Conservation (phyloP, 202 grass and related monocot species). For the Tripidium arundinaceum region DNA sequence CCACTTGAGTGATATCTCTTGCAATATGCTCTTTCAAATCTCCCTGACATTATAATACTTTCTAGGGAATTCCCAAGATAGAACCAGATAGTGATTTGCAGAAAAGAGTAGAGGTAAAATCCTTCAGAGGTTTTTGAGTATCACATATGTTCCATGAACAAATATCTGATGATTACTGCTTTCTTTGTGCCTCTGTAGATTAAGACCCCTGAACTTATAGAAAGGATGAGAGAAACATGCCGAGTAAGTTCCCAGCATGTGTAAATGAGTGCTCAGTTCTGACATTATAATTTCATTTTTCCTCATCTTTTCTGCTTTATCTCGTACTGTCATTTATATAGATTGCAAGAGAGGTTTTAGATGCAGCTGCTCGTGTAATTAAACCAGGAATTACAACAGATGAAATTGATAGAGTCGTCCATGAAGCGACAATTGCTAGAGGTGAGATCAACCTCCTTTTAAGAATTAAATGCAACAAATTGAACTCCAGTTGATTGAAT, state of each 20-base stretch:
- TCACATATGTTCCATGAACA: conserved; percentile 1
- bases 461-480: conserved; percentile 11
- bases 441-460: conserved; percentile 44
- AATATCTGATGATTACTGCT: conserved; percentile 32
- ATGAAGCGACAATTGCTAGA: conserved; percentile 83
- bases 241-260: conserved; percentile 52
- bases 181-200: conserved; percentile 57
- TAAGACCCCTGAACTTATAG: conserved; percentile 89
- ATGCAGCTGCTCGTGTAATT: conserved; percentile 82
- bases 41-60: conserved; percentile 32
- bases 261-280: not conserved
- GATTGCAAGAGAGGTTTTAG: conserved; percentile 96
- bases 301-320: conserved; percentile 34
- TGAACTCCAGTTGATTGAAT: conserved; percentile 1
- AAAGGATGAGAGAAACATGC: conserved; percentile 97
- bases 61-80: conserved; percentile 85
- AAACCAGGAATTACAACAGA: conserved; percentile 95
- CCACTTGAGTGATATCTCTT: not conserved
- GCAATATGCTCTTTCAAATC: conserved; percentile 8
- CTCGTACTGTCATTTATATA: conserved; percentile 33
- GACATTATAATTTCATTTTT: conserved; percentile 17
- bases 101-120: conserved; percentile 84
- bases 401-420: conserved; percentile 98
- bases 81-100: conserved; percentile 92
- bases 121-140: conserved; percentile 7